Evolutionary conservation across 2,329 filamentous ascomycete genomes (phyloP).

Genomic region (Fusarium albidum): DNA sequence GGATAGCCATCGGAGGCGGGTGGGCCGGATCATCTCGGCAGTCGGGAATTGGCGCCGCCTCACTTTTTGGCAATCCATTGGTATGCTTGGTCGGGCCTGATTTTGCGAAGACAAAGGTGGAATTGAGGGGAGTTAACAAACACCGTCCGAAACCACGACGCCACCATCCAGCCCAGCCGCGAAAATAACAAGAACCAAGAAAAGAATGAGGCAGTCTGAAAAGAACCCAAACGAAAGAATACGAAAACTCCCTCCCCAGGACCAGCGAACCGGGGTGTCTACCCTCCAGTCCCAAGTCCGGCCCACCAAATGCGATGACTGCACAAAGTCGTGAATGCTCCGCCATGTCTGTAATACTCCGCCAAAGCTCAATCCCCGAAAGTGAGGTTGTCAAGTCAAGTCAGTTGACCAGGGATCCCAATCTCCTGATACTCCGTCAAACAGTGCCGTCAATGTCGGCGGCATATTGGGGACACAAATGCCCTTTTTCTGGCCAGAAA

Average conservation of each 20-base stretch:
- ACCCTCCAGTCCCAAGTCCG: slow-evolving; percentile 27
- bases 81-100: not conserved
- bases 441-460: slow-evolving; percentile 24
- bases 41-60: slow-evolving; percentile 19
- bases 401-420: slow-evolving; percentile 33
- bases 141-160: slow-evolving; percentile 30
- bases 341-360: slow-evolving; percentile 39
- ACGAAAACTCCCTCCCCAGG: slow-evolving; percentile 11
- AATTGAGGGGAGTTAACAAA: slow-evolving; percentile 38
- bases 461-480: slow-evolving; percentile 20
- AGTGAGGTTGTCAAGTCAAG: slow-evolving; percentile 39
- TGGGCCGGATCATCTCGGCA: slow-evolving; percentile 25
- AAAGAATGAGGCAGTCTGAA: slow-evolving; percentile 21
- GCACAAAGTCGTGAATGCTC: slow-evolving; percentile 35
- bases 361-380: slow-evolving; percentile 33
- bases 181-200: slow-evolving; percentile 7
- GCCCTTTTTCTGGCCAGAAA: slow-evolving; percentile 12
- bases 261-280: slow-evolving; percentile 26
- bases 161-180: slow-evolving; percentile 24
- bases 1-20: slow-evolving; percentile 12
- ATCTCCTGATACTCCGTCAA: slow-evolving; percentile 36
- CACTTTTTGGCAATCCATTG: slow-evolving; percentile 5
- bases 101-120: slow-evolving; percentile 6
- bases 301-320: slow-evolving; percentile 23
- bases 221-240: slow-evolving; percentile 13